Conservation (phyloP, 2,329 filamentous ascomycete species). For the Colletotrichum tropicicola region DNA sequence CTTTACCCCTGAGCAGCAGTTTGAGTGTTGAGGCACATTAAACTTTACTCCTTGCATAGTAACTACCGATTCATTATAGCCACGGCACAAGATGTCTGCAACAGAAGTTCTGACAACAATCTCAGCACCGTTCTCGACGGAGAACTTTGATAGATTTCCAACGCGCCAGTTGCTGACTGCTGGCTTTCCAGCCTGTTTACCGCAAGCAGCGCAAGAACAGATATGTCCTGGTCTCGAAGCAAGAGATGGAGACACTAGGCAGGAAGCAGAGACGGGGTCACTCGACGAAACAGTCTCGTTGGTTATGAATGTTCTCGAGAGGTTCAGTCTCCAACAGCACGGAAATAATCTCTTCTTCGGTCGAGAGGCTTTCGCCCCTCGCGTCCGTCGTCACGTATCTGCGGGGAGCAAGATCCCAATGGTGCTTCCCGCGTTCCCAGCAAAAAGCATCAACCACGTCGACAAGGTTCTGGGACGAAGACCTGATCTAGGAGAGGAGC, state of each 20-base stretch:
- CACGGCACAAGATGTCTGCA: neutral
- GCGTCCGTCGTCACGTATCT: conserved; percentile 7
- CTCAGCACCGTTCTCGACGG: neutral
- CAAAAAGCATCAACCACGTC: conserved; percentile 18
- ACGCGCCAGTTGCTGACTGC: too few relatives aligned
- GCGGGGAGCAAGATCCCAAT: conserved; percentile 18
- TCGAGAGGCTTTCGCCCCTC: neutral
- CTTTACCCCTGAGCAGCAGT: too few relatives aligned
- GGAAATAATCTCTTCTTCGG: conserved; percentile 7
- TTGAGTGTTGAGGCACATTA: too few relatives aligned
- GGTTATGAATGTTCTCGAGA: conserved; percentile 13
- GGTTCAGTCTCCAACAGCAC: conserved; percentile 16
- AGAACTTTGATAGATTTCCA: too few relatives aligned
- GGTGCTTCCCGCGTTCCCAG: conserved; percentile 24
- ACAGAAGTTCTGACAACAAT: neutral
- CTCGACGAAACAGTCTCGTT: neutral
- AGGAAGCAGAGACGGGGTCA: neutral
- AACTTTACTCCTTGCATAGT: neutral
- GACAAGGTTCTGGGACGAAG: conserved; percentile 21
- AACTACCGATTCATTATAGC: neutral
- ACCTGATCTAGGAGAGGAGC: conserved; percentile 23
- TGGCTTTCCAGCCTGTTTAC: neutral
- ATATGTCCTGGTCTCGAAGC: neutral
- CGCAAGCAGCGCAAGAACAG: neutral
- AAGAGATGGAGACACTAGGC: neutral